These are phyloP conservation scores for Fusarium illudens DNA, from an alignment of 2,329 filamentous ascomycete species.

Conservation along the genomic window DNA sequence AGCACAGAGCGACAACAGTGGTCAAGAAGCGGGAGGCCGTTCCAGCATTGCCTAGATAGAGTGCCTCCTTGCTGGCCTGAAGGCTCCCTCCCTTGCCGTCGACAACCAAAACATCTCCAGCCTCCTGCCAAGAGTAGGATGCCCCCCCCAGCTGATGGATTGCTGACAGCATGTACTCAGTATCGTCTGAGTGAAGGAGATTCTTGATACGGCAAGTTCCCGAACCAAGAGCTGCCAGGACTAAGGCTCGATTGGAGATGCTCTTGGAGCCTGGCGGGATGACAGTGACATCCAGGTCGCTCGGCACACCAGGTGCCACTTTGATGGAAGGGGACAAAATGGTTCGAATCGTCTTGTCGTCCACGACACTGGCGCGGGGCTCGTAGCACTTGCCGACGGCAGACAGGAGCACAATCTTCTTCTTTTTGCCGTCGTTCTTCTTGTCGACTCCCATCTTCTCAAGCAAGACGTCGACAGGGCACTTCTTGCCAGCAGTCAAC, in stretches of 20 bases:
- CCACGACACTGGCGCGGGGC: conserved; percentile 86
- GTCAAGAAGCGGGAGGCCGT: conserved; percentile 96
- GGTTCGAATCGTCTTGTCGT: conserved; percentile 82
- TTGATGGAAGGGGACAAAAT: conserved; percentile 82
- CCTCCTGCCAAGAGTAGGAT: conserved; percentile 91
- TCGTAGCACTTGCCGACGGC: conserved; percentile 90
- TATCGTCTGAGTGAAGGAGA: conserved; percentile 94
- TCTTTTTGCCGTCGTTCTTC: conserved; percentile 95
- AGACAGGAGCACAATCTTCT: conserved; percentile 93
- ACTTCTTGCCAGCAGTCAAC: conserved; percentile 85
- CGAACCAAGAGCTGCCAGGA: conserved; percentile 89
- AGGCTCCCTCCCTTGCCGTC: conserved; percentile 90
- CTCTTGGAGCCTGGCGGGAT: conserved; percentile 96
- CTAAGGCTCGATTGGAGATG: conserved; percentile 92
- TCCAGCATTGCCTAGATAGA: conserved; percentile 96
- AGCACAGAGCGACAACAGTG: conserved; percentile 86
- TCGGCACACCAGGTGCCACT: conserved; percentile 76
- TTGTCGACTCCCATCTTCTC: conserved; percentile 98
- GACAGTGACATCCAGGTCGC: conserved; percentile 73
- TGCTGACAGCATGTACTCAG: conserved; percentile 96
- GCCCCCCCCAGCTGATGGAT: conserved; percentile 85
- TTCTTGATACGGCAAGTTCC: conserved; percentile 91
- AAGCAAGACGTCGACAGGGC: conserved; percentile 84
- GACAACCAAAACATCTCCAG: conserved; percentile 89
- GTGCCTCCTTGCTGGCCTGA: conserved; percentile 74